These are phyloP conservation scores for Russula virescens DNA, from an alignment of 768 basidiomycete genomes.

Conservation along the genomic window DNA sequence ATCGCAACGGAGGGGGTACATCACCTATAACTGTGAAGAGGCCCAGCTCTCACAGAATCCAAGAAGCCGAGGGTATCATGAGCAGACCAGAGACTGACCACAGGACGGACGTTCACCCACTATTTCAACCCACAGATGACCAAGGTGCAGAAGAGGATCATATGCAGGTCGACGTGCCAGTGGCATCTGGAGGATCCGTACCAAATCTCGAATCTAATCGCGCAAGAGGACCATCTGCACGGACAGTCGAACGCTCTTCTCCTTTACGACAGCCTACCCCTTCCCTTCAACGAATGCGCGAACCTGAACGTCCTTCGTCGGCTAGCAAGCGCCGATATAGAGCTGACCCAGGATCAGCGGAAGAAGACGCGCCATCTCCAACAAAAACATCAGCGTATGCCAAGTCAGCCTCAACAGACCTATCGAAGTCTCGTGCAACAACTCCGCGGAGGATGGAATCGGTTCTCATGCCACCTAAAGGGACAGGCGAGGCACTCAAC, in stretches of 20 bases:
- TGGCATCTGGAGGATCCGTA: neutral
- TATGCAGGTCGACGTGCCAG: neutral
- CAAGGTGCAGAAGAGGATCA: neutral
- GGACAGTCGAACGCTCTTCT: neutral
- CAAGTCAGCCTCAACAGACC: neutral
- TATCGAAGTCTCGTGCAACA: neutral
- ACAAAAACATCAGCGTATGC: constrained; percentile 19
- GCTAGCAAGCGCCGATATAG: neutral
- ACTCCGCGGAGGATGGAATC: constrained; percentile 14
- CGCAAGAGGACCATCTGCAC: neutral
- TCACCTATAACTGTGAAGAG: constrained; percentile 25
- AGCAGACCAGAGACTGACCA: constrained; percentile 22
- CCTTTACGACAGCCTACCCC: neutral
- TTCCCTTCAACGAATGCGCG: neutral
- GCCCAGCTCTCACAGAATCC: constrained; percentile 19
- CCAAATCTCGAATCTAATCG: neutral
- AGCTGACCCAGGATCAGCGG: constrained; percentile 3
- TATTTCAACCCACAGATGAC: neutral
- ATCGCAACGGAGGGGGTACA: neutral
- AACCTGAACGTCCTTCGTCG: neutral
- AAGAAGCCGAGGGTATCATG: constrained; percentile 30
- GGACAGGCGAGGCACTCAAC: constrained; percentile 1
- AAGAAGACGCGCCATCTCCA: neutral
- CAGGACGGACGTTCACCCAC: constrained; percentile 22
- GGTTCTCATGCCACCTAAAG: constrained; percentile 21